Percentiles rank a stretch among this genome's conserved stretches.
Evolutionary conservation across 306 rosid species (phyloP).

Genomic region (Gynostemma pentaphyllum): DNA sequence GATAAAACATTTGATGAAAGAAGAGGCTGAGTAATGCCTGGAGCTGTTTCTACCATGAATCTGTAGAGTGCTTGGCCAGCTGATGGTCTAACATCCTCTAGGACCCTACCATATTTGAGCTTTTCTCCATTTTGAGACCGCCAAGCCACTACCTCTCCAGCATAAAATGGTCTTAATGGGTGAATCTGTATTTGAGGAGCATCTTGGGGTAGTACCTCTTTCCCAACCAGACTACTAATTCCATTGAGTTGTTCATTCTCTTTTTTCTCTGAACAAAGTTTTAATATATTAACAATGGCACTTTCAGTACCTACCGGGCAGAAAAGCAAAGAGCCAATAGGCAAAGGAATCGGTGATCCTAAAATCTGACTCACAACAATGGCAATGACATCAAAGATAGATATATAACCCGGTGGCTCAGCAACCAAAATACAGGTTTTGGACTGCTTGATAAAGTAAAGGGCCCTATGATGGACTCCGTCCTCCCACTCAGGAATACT

Average conservation of each 20-base stretch:
- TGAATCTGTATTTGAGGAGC: slow-evolving; percentile 87
- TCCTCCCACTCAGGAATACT: slow-evolving; percentile 59
- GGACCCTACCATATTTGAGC: slow-evolving; percentile 75
- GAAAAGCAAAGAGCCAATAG: slow-evolving; percentile 65
- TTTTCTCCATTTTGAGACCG: slow-evolving; percentile 85
- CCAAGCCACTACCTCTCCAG: slow-evolving; percentile 98
- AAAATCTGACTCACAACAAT: slow-evolving; percentile 77
- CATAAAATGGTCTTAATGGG: slow-evolving; percentile 88
- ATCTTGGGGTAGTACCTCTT: slow-evolving; percentile 77
- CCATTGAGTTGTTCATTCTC: slow-evolving; percentile 50
- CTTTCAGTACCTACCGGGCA: slow-evolving; percentile 85
- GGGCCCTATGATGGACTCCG: slow-evolving; percentile 50
- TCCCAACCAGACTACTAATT: slow-evolving; percentile 53
- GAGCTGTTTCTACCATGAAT: slow-evolving; percentile 65
- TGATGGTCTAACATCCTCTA: slow-evolving; percentile 74
- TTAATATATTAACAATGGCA: slow-evolving; percentile 57
- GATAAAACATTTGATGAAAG: slow-evolving; percentile 87
- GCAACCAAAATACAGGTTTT: slow-evolving; percentile 61
- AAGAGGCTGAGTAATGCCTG: slow-evolving; percentile 41
- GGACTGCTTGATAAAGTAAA: slow-evolving; percentile 58
- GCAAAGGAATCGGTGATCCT: slow-evolving; percentile 75
- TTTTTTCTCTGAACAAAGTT: slow-evolving; percentile 73
- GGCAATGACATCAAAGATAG: slow-evolving; percentile 66
- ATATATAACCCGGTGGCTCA: slow-evolving; percentile 74
- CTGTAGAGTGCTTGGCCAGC: slow-evolving; percentile 91